phyloP scores from a whole-genome alignment of 164 flowering plant species.

The Stephania japonica region DNA sequence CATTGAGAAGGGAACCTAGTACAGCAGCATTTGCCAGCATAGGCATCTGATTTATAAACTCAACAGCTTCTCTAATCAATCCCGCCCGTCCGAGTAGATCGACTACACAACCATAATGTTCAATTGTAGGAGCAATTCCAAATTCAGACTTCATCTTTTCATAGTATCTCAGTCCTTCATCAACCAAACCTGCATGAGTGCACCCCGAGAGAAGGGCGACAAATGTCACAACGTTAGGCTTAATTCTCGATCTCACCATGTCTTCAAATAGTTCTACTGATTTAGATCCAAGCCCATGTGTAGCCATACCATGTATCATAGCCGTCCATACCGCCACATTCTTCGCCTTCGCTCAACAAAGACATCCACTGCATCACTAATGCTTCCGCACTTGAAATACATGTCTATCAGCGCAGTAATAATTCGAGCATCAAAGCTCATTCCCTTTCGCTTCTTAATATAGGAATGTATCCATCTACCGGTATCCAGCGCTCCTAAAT shows the following conservation, averaged over 20 bases:
- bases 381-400: constrained; percentile 36
- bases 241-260: constrained; percentile 24
- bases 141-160: constrained; percentile 24
- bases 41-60: constrained; percentile 22
- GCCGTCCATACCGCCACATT: constrained; percentile 34
- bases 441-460: constrained; percentile 11
- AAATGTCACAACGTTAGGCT: constrained; percentile 29
- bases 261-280: constrained; percentile 25
- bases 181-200: constrained; percentile 32
- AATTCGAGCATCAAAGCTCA: constrained; percentile 19
- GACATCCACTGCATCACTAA: constrained; percentile 17
- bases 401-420: constrained; percentile 33
- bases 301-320: constrained; percentile 29
- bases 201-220: constrained; percentile 33
- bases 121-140: constrained; percentile 26
- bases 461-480: constrained; percentile 33
- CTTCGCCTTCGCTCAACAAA: constrained; percentile 20
- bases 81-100: constrained; percentile 35
- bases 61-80: constrained; percentile 22
- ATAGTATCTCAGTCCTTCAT: constrained; percentile 28
- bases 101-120: constrained; percentile 36
- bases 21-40: constrained; percentile 32
- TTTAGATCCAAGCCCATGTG: constrained; percentile 30
- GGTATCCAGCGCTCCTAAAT: constrained; percentile 25
- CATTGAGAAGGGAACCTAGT: constrained; percentile 31